Base-by-base conservation (phyloP, 1,284 basidiomycete genomes). In the Chalciporus sp. region DNA sequence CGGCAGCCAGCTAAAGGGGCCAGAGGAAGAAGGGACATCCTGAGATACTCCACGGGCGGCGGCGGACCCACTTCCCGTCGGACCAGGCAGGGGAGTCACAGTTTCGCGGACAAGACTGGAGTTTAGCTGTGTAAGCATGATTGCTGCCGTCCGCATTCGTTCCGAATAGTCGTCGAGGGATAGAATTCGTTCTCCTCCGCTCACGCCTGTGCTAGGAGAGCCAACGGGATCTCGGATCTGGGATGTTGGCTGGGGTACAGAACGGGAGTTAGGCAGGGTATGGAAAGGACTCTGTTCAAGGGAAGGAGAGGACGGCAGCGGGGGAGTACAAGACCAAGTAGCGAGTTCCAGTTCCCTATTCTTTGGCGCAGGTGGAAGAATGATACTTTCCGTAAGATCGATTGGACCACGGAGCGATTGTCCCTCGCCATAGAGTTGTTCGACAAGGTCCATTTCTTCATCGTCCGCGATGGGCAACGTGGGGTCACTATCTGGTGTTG, bases 91-190 rank as follows among this genome's bases (percentile, higher is more conserved):
- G 14, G 77, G 53, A 9, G 72, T 70, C 0, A 71, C 58, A 23
- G 76, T 71, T 55, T 85, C 84, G 49, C 85, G 82, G 12, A 84
- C 76, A 45, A 92, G 78, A 57, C 85, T 95, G 1, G 93, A 87
- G 63, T 95, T 98, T 42, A 99, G 82, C 74, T 99, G 96, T 1
- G 96, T 90, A 20, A 99, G 85, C 96, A 99, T 98, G 63, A 99
- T 89, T 4, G 97, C 96, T 1, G 96, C 96, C 10, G 95, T 98
- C 14, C 94, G 87, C 96, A 99, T 99, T 42, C 96, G 85, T 65
- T 98, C 93, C 0, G 96, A 96, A 69, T 99, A 99, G 63, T 99
- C 96, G 66, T 99, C 95, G 28, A 99, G 76, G 1, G 88, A 88
- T 17, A 84, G 63, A 19, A 59, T 46, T n/a, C 48, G 46, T 39